Evolutionary conservation across 2,329 filamentous ascomycete genomes (phyloP).

Genomic region (Curvularia spicifera): DNA sequence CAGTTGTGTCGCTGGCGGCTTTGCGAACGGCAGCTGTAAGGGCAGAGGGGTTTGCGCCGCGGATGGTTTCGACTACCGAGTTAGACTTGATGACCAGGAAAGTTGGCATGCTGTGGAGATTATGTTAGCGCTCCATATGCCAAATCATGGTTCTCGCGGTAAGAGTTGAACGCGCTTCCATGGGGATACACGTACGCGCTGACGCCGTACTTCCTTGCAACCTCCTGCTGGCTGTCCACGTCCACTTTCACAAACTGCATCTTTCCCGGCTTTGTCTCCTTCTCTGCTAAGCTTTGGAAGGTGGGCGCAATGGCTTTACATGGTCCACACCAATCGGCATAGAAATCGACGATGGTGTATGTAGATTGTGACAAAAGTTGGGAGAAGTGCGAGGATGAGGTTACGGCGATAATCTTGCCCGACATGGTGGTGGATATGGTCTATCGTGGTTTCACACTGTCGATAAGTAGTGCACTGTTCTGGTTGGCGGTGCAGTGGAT

Average conservation of each 20-base stretch:
- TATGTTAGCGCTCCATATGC: constrained; percentile 1
- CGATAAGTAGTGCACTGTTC: neutral
- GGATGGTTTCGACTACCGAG: constrained; percentile 55
- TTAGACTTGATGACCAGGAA: constrained; percentile 56
- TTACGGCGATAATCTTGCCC: constrained; percentile 43
- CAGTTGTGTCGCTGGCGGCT: constrained; percentile 50
- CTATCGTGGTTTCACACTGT: neutral
- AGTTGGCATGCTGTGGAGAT: constrained; percentile 53
- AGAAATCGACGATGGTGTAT: constrained; percentile 59
- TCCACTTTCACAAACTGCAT: constrained; percentile 63
- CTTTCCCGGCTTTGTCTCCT: constrained; percentile 55
- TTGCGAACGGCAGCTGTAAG: constrained; percentile 56
- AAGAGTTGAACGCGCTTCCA: neutral
- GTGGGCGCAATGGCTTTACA: constrained; percentile 62
- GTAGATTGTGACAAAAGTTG: constrained; percentile 44
- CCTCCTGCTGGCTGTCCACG: constrained; percentile 59
- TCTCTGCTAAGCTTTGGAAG: constrained; percentile 59
- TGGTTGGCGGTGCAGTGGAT: neutral
- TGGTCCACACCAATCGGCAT: constrained; percentile 64
- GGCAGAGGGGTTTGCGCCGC: constrained; percentile 57
- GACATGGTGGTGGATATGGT: constrained; percentile 30
- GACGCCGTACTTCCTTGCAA: constrained; percentile 59
- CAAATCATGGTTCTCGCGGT: neutral
- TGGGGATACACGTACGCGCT: constrained; percentile 50
- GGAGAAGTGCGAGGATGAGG: constrained; percentile 45